Percentiles rank a stretch among this genome's conserved stretches.
Conservation (phyloP, 306 rosid genomes). For the Prunus padus region DNA sequence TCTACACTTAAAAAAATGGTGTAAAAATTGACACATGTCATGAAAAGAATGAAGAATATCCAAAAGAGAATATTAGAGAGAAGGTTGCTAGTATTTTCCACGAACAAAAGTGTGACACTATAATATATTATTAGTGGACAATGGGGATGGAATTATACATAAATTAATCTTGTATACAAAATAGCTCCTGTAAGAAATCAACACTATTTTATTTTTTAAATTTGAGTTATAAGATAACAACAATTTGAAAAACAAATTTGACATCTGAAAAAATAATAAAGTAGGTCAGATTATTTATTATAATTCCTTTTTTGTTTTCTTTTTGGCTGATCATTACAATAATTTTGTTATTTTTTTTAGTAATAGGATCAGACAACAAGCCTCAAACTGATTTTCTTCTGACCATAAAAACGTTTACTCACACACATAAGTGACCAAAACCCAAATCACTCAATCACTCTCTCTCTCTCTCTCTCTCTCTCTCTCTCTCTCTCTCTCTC, state of each 20-base stretch:
- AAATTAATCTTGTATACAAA: neutral
- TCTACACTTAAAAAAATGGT: too few species aligned
- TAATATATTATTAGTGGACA: neutral
- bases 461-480: conserved; percentile 1
- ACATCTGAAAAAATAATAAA: neutral
- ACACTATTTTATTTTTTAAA: too few species aligned
- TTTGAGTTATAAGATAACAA: too few species aligned
- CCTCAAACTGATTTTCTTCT: neutral
- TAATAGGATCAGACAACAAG: neutral
- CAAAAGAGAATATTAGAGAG: too few species aligned
- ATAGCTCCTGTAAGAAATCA: neutral
- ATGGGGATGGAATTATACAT: neutral
- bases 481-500: neutral
- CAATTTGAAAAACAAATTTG: too few species aligned
- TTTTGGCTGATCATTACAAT: neutral
- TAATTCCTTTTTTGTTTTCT: too few species aligned
- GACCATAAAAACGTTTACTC: conserved; percentile 6
- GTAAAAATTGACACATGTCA: too few species aligned
- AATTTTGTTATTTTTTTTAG: neutral
- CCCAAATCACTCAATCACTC: neutral
- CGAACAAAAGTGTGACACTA: neutral
- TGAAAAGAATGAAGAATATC: too few species aligned
- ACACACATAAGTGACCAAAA: neutral
- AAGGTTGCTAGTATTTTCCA: too few species aligned
- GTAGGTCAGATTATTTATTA: neutral